Evolutionary conservation across 148 eudicot genomes (phyloP), one percentile per base, ranked within the genome.

Genomic region (Rhododendron kiyosumense): DNA sequence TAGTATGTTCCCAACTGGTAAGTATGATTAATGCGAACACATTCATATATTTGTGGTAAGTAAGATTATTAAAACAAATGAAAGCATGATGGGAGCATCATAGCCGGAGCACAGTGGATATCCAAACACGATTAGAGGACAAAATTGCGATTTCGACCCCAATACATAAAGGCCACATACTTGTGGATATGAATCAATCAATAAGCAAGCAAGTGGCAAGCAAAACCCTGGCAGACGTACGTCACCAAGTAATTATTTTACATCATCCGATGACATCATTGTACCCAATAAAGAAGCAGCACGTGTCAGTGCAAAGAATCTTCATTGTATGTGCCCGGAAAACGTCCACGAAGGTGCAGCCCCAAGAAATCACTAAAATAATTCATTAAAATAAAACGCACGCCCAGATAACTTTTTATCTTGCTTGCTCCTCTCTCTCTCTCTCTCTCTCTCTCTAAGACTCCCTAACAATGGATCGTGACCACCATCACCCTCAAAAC

Each of bases 251-350:
- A 51, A 17, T 32, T 2, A 0, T 9, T 67, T 1, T 12, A 81
- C 71, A 46, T 81, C 71, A 34, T 10, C 30, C 13, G 1, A 11
- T 52, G 67, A 81, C 71, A 45, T 34, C 0, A 54, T 3, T 65
- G 15, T 10, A 0, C 5, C 59, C 10, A 11, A 11, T 49, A 22
- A 18, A 51, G 28, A 26, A 22, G 2, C n/a, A 67, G 34, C 71
- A 81, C 83, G 83, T 81, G 45, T 17, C 67, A 81, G 11, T 20
- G 28, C 14, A 10, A 7, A 54, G 83, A 46, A 81, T 32, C 83
- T 81, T 57, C 83, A 20, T 81, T 81, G 83, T 57, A 81, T 57
- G 46, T 63, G 36, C 83, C 83, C 20, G 28, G 83, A 57, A 81
- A 57, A 22, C 67, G 28, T 81, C 83, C 45, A 54, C 83, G 83